phyloP scores from a whole-genome alignment of 2,329 filamentous ascomycete genomes.

The Phialophora expanda region DNA sequence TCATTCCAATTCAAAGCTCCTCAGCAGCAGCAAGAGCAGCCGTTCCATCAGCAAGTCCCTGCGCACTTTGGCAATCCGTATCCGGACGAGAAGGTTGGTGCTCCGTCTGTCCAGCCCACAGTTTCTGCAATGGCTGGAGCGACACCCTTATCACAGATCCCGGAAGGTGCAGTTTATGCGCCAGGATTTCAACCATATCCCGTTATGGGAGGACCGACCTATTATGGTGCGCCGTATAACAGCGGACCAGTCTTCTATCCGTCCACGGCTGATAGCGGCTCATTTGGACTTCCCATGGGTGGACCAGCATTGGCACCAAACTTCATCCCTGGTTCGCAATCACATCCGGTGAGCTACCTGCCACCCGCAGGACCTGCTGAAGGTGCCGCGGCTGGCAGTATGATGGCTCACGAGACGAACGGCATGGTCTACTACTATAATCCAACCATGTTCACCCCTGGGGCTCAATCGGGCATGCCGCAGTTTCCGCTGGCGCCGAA shows the following conservation, averaged over 20 bases:
- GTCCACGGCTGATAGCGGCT: constrained; percentile 63
- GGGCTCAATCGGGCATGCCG: constrained; percentile 45
- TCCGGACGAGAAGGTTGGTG: constrained; percentile 40
- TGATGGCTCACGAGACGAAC: constrained; percentile 84
- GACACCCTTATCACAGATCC: constrained; percentile 88
- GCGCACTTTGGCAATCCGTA: constrained; percentile 67
- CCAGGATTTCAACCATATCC: constrained; percentile 82
- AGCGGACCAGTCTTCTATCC: constrained; percentile 54
- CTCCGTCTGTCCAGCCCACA: constrained; percentile 57
- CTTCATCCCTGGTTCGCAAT: constrained; percentile 39
- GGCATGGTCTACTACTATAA: constrained; percentile 97
- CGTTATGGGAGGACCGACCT: constrained; percentile 66
- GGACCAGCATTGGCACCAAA: constrained; percentile 38
- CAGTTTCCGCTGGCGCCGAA: constrained; percentile 61
- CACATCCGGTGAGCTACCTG: constrained; percentile 37
- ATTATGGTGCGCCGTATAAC: constrained; percentile 60
- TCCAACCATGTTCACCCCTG: constrained; percentile 57
- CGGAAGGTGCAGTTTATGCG: constrained; percentile 88
- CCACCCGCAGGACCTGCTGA: constrained; percentile 44
- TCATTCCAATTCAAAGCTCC: constrained; percentile 64
- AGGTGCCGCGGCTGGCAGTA: constrained; percentile 56
- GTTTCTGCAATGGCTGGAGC: constrained; percentile 72
- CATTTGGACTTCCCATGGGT: constrained; percentile 45
- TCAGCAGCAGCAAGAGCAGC: constrained; percentile 73
- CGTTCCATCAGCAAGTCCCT: constrained; percentile 95